These are phyloP conservation scores for Candida mesenterica DNA, from an alignment of 1,139 yeast species.

Conservation along the genomic window DNA sequence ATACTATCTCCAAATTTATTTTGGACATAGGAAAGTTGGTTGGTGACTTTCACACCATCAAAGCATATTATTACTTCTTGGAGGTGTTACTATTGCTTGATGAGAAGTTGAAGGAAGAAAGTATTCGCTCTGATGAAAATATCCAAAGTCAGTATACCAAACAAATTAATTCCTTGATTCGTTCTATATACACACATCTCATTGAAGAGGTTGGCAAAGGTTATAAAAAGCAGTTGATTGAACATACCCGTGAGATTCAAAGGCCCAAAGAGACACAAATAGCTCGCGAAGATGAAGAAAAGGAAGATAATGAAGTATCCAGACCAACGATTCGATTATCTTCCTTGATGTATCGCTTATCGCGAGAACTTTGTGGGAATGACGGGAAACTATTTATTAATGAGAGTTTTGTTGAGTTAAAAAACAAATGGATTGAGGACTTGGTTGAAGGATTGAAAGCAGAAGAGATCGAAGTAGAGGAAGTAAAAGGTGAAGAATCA, in stretches of 20 bases:
- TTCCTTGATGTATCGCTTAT: slow-evolving; percentile 22
- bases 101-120: slow-evolving; percentile 3
- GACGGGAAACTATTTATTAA: slow-evolving; percentile 24
- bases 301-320: slow-evolving; percentile 15
- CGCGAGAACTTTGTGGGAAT: slow-evolving; percentile 12
- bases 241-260: slow-evolving; percentile 3
- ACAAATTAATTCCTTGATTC: slow-evolving; percentile 2
- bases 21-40: slow-evolving; percentile 2
- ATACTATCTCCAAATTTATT: slow-evolving; percentile 9
- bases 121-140: background rate
- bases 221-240: slow-evolving; percentile 1
- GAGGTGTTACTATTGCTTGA: slow-evolving; percentile 13
- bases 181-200: slow-evolving; percentile 10
- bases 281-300: slow-evolving; percentile 5
- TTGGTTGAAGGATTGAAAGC: slow-evolving; percentile 7
- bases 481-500: background rate
- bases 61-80: slow-evolving; percentile 14
- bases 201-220: slow-evolving; percentile 11
- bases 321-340: slow-evolving; percentile 28
- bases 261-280: background rate
- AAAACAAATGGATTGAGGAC: slow-evolving; percentile 29
- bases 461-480: background rate
- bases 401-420: slow-evolving; percentile 20
- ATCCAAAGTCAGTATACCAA: slow-evolving; percentile 2
- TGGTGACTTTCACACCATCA: slow-evolving; percentile 4